Base-by-base conservation (phyloP, 345 rosid genomes). In the Barbarea vulgaris region DNA sequence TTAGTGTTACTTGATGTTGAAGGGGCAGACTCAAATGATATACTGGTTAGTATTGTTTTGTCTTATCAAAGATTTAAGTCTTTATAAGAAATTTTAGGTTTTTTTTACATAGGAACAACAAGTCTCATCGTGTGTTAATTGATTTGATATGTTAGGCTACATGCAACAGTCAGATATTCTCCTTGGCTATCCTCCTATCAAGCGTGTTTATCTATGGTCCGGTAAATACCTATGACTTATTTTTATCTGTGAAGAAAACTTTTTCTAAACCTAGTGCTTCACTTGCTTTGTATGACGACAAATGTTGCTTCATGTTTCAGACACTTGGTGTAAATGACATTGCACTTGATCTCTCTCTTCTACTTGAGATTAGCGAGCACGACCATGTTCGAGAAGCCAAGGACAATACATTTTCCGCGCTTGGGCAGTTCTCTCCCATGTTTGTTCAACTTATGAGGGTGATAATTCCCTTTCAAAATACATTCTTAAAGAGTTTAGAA, bases 391-490 rank as follows among this genome's bases (percentile, higher is more conserved):
- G 56, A 70, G 81, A 69, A 47, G 72, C 72, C 17, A 73, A 50
- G 47, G 81, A 65, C 51, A 69, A 66, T 76, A 69, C 72, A 67
- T 73, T 67, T 54, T 39, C 75, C 19, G 83, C 52, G 66, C 77
- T 81, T 53, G 84, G 81, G 51, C 67, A 81, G 48, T 83, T 81
- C 42, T 79, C 81, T 33, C 83, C 83, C 48, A 70, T 79, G 63
- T 81, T 79, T 70, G 81, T 81, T 33, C 77, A 79, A 75, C 81
- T 84, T 60, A 51, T 76, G 64, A 73, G n/a, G 87, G 84, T 78
- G 59, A 78, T 69, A 47, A 14, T 55, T 33, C 44, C 46, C 55
- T 70, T 69, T 54, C 47, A 41, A 25, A 9, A 14, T 50, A 7
- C 52, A 33, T 42, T 64, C 34, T 15, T 39, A 22, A 22, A 41